A percentile compares a stretch with the other conserved stretches of the same genome.
These are phyloP conservation scores for Aspergillus asperescens DNA, from an alignment of 495 filamentous ascomycete genomes.

Conservation along the genomic window DNA sequence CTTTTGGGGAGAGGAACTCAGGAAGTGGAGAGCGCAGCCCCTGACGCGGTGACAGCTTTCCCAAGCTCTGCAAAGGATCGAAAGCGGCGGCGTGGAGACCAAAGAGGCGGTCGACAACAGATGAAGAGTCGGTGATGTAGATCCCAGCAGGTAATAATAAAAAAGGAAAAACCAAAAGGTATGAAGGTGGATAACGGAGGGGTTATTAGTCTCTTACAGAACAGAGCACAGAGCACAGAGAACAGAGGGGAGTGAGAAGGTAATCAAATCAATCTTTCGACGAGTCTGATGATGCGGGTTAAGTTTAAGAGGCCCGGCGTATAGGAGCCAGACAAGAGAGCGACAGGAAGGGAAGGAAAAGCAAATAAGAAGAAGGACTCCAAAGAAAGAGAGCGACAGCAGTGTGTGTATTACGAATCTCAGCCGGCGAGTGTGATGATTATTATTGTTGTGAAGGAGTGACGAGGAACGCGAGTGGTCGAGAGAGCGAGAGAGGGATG, in stretches of 20 bases:
- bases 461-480: constrained; percentile 19
- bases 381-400: constrained; percentile 6
- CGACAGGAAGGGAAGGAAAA: constrained; percentile 1
- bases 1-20: constrained; percentile 16
- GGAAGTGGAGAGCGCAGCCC: constrained; percentile 26
- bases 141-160: constrained; percentile 16
- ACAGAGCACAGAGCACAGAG: no score
- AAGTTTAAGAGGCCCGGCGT: not conserved
- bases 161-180: constrained; percentile 11
- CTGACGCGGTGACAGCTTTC: constrained; percentile 44
- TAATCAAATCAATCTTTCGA: constrained; percentile 2
- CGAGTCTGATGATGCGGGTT: not conserved
- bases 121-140: constrained; percentile 19
- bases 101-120: constrained; percentile 25
- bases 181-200: constrained; percentile 22
- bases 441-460: constrained; percentile 14
- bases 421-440: constrained; percentile 14
- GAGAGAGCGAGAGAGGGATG: constrained; percentile 2
- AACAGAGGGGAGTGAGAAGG: not conserved
- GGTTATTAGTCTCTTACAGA: constrained; percentile 13
- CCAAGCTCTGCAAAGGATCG: constrained; percentile 4
- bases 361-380: not conserved
- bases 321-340: not conserved
- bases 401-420: constrained; percentile 2
- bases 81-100: constrained; percentile 37